A percentile compares a stretch with the other conserved stretches of the same genome.
These are phyloP conservation scores for Teunomyces stri DNA, from an alignment of 805 yeast species.

Conservation along the genomic window DNA sequence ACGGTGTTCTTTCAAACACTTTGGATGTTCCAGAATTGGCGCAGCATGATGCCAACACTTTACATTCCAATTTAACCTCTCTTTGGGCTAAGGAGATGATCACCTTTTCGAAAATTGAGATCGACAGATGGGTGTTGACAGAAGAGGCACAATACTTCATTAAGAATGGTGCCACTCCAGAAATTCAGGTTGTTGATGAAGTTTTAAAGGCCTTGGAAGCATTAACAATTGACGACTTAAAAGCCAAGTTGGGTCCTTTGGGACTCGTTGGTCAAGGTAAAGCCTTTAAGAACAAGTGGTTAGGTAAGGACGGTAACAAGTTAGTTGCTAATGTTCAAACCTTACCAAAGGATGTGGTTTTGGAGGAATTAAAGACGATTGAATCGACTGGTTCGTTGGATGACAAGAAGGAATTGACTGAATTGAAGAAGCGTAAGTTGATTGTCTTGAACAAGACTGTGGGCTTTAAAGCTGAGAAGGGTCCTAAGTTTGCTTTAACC, in stretches of 20 bases:
- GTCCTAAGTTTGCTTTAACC: slow-evolving; percentile 77
- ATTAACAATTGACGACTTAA: slow-evolving; percentile 75
- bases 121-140: slow-evolving; percentile 72
- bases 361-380: slow-evolving; percentile 58
- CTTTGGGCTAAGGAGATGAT: slow-evolving; percentile 83
- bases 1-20: slow-evolving; percentile 63
- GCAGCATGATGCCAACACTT: slow-evolving; percentile 55
- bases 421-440: slow-evolving; percentile 92
- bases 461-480: slow-evolving; percentile 76
- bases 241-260: slow-evolving; percentile 67
- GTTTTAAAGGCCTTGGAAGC: slow-evolving; percentile 75
- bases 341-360: slow-evolving; percentile 66
- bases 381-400: slow-evolving; percentile 51
- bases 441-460: slow-evolving; percentile 66
- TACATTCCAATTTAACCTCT: slow-evolving; percentile 84
- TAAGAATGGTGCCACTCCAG: slow-evolving; percentile 78
- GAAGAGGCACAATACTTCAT: slow-evolving; percentile 80
- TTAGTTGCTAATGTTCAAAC: slow-evolving; percentile 59
- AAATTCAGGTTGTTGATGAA: slow-evolving; percentile 71
- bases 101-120: slow-evolving; percentile 66
- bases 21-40: slow-evolving; percentile 58
- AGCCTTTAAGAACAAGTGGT: slow-evolving; percentile 98
- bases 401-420: slow-evolving; percentile 68
- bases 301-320: slow-evolving; percentile 79
- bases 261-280: slow-evolving; percentile 95